Base-by-base conservation (phyloP, 2,329 filamentous ascomycete species). In the Pseudogymnoascus sp. region DNA sequence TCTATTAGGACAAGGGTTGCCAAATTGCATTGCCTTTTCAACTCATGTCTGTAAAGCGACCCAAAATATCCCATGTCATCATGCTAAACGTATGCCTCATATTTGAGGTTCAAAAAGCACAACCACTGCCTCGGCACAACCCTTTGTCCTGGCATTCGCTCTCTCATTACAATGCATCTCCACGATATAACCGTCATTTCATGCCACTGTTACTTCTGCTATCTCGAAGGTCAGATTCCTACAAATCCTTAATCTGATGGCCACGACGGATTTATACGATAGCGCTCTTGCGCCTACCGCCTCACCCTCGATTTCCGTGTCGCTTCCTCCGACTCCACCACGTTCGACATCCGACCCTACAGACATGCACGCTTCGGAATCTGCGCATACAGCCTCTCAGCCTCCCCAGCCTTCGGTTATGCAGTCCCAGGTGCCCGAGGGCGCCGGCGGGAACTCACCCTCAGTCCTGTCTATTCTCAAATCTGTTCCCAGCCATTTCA, bases 401-500 rank as follows among this genome's bases (percentile, higher is more conserved):
- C 33, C 6, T 26, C 12, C 58, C 7, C 58, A 39, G 23, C 37
- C 33, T 39, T 26, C 58, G 26, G 33, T 21, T 26, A 39, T 41
- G 38, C 58, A 39, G 58, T 31, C 58, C 14, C 35, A 39, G 21
- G 19, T 60, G 12, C 35, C 58, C 26, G 58, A 19, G 10, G 16
- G 49, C 29, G 49, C 12, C 10, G n/a, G 26, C 19, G 33, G 19
- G 10, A 31, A 26, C 19, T 41, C 58, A 10, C 58, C 58, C 23
- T 41, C 58, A 3, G 14, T 41, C 38, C 58, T 39, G 11, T 38
- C 58, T 60, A 16, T 41, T 26, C 58, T 41, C 26, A 60, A 39
- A 39, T 38, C 62, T 5, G 26, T 29, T 52, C 59, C 45, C 62
- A 62, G 59, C 64, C 73, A 65, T 62, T 72, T 80, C 63, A 75